A percentile compares a stretch with the other conserved stretches of the same genome.
Conservation (phyloP, 1,284 basidiomycete genomes). For the Amylostereum areolatum region DNA sequence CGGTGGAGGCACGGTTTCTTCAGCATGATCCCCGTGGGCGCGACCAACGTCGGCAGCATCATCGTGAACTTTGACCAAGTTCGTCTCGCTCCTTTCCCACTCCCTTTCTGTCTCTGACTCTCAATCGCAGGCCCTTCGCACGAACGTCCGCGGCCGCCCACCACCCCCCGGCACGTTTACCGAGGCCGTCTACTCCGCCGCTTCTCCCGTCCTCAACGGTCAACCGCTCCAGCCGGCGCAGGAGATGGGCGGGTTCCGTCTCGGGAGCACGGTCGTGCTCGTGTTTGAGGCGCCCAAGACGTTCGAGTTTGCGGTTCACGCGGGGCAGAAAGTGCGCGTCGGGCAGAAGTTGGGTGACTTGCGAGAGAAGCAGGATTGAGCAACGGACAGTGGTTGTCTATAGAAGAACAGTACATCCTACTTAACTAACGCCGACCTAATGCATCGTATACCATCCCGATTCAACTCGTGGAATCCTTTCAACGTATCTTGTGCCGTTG, state of each 20-base stretch:
- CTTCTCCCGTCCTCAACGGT: constrained; percentile 78
- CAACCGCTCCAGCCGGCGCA: constrained; percentile 86
- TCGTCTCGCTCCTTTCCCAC: constrained; percentile 14
- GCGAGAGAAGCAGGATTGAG: constrained; percentile 11
- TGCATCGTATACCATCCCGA: no score
- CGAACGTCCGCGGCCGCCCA: constrained; percentile 69
- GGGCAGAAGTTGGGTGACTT: constrained; percentile 72
- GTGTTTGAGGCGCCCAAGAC: constrained; percentile 91
- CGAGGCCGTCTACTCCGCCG: constrained; percentile 86
- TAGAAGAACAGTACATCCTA: no score
- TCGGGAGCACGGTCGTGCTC: constrained; percentile 94
- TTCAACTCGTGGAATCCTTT: no score
- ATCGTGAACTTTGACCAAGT: constrained; percentile 94
- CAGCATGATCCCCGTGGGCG: constrained; percentile 95
- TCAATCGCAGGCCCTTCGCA: constrained; percentile 62
- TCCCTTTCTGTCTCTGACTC: background rate
- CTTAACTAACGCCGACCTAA: no score
- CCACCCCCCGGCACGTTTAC: constrained; percentile 87
- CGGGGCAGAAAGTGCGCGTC: constrained; percentile 85
- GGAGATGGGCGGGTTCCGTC: constrained; percentile 96
- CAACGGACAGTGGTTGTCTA: no score
- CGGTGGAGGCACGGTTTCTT: constrained; percentile 97
- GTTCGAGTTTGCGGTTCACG: constrained; percentile 78
- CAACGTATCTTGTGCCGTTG: no score
- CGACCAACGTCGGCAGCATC: constrained; percentile 97